Conservation (phyloP, 179 eudicot genomes). For the Nepenthes alata region DNA sequence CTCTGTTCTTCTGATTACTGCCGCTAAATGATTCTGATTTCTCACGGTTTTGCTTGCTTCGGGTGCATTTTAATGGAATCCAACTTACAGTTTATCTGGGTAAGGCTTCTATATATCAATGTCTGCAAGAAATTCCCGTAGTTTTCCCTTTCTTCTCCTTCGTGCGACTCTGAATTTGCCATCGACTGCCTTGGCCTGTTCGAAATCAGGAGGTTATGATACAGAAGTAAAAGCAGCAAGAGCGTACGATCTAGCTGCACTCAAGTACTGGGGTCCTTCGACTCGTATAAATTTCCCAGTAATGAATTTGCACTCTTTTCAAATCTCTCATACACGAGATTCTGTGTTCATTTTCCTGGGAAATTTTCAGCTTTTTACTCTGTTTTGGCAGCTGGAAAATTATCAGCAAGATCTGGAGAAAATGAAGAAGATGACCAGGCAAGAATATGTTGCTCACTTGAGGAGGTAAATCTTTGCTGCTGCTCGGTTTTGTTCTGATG, state of each 20-base stretch:
- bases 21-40: background rate
- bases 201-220: conserved; percentile 50
- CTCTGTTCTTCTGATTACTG: background rate
- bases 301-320: background rate
- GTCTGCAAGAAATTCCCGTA: too few relatives aligned
- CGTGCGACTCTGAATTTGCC: background rate
- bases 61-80: conserved; percentile 5
- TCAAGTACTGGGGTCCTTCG: conserved; percentile 72
- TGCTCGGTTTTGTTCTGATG: background rate
- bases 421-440: conserved; percentile 65
- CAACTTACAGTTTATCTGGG: conserved; percentile 53
- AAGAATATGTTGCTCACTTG: conserved; percentile 67
- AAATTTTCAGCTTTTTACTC: too few relatives aligned
- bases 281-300: conserved; percentile 65
- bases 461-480: conserved; percentile 28
- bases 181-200: background rate
- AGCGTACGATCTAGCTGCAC: conserved; percentile 67
- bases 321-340: background rate
- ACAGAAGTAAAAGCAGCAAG: conserved; percentile 72
- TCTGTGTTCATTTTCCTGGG: background rate
- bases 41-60: background rate
- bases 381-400: conserved; percentile 36
- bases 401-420: conserved; percentile 50
- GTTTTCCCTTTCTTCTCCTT: background rate
- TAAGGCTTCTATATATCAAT: conserved; percentile 14